A percentile compares a stretch with the other conserved stretches of the same genome.
Conservation (phyloP, 225 moss, liverwort and hornwort genomes). For the Neckera pumila region DNA sequence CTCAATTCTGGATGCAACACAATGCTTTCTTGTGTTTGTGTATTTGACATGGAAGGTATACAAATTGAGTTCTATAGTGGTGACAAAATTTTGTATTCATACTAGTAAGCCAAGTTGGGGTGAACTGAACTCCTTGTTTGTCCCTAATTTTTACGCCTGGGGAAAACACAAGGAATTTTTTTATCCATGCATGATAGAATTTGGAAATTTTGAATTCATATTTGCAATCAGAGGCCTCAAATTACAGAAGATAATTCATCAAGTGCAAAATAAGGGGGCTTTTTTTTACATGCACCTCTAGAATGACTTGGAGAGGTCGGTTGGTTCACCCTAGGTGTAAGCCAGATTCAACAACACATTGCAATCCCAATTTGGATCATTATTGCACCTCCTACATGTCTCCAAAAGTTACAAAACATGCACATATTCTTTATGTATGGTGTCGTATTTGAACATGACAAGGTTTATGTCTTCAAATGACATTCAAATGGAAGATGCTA, state of each 20-base stretch:
- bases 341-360: fast-evolving
- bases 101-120: too few species aligned
- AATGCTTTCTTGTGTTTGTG: not conserved
- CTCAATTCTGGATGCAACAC: fast-evolving
- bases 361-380: not conserved
- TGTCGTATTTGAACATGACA: not conserved
- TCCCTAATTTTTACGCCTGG: too few species aligned
- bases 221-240: too few species aligned
- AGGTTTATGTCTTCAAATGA: not conserved
- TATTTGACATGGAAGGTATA: not conserved
- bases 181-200: too few species aligned
- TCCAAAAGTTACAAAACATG: fast-evolving
- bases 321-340: too few species aligned
- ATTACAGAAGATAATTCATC: too few species aligned
- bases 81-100: not conserved
- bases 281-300: too few species aligned
- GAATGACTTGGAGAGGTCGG: too few species aligned
- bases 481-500: not conserved
- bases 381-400: fast-evolving
- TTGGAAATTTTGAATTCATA: too few species aligned
- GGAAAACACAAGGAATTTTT: too few species aligned
- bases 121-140: too few species aligned
- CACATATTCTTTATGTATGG: fast-evolving
- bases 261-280: too few species aligned
- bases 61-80: not conserved